Base-by-base conservation (phyloP, 352 stramenopile species). In the Lagenidium sp. region DNA sequence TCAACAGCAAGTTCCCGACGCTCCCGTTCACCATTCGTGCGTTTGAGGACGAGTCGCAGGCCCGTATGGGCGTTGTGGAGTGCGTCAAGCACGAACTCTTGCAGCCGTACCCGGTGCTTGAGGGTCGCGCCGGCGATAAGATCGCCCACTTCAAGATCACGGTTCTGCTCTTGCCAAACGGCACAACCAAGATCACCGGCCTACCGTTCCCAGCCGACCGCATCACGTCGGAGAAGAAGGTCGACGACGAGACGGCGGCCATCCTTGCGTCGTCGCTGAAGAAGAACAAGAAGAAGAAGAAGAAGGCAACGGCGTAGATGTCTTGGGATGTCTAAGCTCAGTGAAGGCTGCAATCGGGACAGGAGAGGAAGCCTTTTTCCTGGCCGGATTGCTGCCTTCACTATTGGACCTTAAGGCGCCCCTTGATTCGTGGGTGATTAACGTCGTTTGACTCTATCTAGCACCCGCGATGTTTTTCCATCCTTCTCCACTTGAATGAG, bases 131-230 rank as follows among this genome's bases (percentile, higher is more conserved):
- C 10, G 95, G 93, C 36, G 95, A 97, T 41, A 94, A 97, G 59
- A 89, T 99, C 24, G 96, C 94, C 4, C 97, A 99, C 72, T 98
- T 99, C 73, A 99, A 99, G 82, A 95, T 88, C 44, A 99, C 97
- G 11, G 91, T 99, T 36, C 73, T 99, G 42, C 76, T 99, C 36
- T 60, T 99, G 47, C 88, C 94, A 23, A 96, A 79, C 29, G 97
- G 97, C 55, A 98, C 95, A 4, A 82, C 77, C 24, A 94, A 97
- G 71, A 97, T 99, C 42, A 99, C 95, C 35, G 96, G 95, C 38
- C 65, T 98, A 39, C 57, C 77, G 20, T 82, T 98, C 57, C 89
- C 89, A 22, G 60, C 54, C 15, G 95, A 97, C 51, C 66, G 65
- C 55, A 80, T 98, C 52, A 84, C 82, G 44, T 97, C 90, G 50